These are phyloP conservation scores for Eugenia klotzschiana DNA, from an alignment of 441 rosid genomes.

Conservation along the genomic window DNA sequence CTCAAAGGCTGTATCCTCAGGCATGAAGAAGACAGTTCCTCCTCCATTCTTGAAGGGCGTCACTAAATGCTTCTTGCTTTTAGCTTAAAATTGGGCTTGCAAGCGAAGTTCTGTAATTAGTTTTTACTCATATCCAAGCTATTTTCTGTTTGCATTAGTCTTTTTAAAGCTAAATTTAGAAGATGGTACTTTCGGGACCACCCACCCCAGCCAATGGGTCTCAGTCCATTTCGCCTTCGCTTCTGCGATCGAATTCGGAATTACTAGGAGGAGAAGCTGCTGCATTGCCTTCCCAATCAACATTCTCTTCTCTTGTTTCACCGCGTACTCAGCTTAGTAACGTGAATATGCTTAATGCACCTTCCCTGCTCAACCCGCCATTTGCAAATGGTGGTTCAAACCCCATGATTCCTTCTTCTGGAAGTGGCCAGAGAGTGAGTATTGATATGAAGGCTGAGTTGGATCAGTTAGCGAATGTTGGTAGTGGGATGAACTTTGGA, in stretches of 20 bases:
- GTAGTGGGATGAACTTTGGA: conserved; percentile 15
- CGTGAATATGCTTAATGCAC: conserved; percentile 21
- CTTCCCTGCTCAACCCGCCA: conserved; percentile 19
- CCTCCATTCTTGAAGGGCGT: conserved; percentile 15
- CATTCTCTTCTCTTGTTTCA: conserved; percentile 60
- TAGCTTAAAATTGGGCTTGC: conserved; percentile 7
- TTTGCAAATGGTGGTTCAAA: conserved; percentile 14
- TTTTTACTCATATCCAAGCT: conserved; percentile 18
- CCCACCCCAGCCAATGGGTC: conserved; percentile 70
- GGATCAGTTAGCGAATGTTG: conserved; percentile 8
- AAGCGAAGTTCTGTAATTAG: conserved; percentile 16
- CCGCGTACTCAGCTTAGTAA: conserved; percentile 59
- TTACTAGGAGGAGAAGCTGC: conserved; percentile 70
- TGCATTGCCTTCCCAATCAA: conserved; percentile 54
- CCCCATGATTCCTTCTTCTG: conserved; percentile 4
- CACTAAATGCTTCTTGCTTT: conserved; percentile 20
- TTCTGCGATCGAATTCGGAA: conserved; percentile 65
- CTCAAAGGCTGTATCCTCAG: conserved; percentile 24
- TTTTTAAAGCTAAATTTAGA: conserved; percentile 12
- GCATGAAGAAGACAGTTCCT: conserved; percentile 20
- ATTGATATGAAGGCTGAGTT: conserved; percentile 13
- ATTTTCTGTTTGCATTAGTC: conserved; percentile 22
- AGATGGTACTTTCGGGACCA: conserved; percentile 78
- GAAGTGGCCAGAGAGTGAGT: conserved; percentile 11
- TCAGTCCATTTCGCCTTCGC: conserved; percentile 57